phyloP scores from a whole-genome alignment of 768 basidiomycete species.

The Glaciozyma antarctica region DNA sequence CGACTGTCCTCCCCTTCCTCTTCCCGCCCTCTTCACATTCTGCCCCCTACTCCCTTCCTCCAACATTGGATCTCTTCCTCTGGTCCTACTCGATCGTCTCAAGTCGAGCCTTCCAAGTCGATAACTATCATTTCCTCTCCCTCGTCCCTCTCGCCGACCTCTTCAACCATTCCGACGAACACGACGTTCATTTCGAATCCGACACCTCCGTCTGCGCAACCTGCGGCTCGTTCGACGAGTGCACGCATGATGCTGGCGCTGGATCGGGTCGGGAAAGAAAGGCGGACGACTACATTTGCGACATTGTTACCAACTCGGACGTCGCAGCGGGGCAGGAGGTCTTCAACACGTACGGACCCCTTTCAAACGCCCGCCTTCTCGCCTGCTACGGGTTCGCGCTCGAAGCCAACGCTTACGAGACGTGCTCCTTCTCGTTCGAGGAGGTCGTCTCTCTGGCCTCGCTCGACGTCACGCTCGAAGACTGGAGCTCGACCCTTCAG shows the following conservation, averaged over 20 bases:
- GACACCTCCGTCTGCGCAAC: conserved; percentile 63
- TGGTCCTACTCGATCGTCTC: conserved; percentile 60
- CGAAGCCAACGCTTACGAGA: conserved; percentile 62
- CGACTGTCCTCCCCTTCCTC: neutral
- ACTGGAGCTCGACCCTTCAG: neutral
- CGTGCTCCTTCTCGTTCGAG: conserved; percentile 1
- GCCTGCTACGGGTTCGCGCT: conserved; percentile 63
- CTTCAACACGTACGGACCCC: conserved; percentile 60
- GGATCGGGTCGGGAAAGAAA: conserved; percentile 5
- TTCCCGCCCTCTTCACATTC: neutral
- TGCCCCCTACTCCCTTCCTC: neutral
- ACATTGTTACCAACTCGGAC: conserved; percentile 57
- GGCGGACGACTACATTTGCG: conserved; percentile 41
- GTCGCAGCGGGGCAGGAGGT: conserved; percentile 51
- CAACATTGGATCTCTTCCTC: conserved; percentile 41
- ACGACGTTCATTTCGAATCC: conserved; percentile 16
- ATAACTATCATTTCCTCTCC: conserved; percentile 65
- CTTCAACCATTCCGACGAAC: conserved; percentile 43
- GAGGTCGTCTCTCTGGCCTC: neutral
- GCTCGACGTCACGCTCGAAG: neutral
- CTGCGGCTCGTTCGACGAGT: conserved; percentile 61
- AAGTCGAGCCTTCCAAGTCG: conserved; percentile 72
- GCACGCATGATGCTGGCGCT: conserved; percentile 51
- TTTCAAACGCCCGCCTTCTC: conserved; percentile 59
- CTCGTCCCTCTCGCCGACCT: conserved; percentile 79